Conservation (phyloP, 179 eudicot species). For the Amaranthus tricolor region DNA sequence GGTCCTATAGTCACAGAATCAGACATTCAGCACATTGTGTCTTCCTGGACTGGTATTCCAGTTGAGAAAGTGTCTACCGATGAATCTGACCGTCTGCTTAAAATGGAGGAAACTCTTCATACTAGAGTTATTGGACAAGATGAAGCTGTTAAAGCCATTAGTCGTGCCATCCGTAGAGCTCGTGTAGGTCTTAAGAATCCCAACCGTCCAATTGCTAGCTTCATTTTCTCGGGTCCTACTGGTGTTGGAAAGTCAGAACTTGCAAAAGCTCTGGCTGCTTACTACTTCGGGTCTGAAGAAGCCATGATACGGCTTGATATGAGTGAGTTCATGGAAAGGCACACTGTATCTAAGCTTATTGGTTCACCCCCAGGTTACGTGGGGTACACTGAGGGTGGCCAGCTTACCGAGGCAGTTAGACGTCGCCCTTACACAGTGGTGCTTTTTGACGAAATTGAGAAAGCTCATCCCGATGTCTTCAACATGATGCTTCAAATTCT, state of each 20-base stretch:
- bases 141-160: slow-evolving; percentile 91
- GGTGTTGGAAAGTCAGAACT: slow-evolving; percentile 95
- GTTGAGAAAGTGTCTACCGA: slow-evolving; percentile 77
- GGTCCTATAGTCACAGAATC: slow-evolving; percentile 67
- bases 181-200: slow-evolving; percentile 94
- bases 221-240: slow-evolving; percentile 95
- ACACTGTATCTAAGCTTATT: slow-evolving; percentile 85
- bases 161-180: slow-evolving; percentile 87
- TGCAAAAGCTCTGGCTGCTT: slow-evolving; percentile 75
- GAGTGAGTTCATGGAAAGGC: slow-evolving; percentile 98
- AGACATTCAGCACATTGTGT: slow-evolving; percentile 82
- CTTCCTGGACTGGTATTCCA: slow-evolving; percentile 95
- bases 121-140: slow-evolving; percentile 83
- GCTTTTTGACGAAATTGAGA: slow-evolving; percentile 90
- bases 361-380: slow-evolving; percentile 97
- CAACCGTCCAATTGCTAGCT: slow-evolving; percentile 89
- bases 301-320: slow-evolving; percentile 94
- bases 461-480: slow-evolving; percentile 94
- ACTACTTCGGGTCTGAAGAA: slow-evolving; percentile 90
- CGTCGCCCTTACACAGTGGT: slow-evolving; percentile 79
- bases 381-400: slow-evolving; percentile 91
- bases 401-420: slow-evolving; percentile 88
- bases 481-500: slow-evolving; percentile 95
- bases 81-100: slow-evolving; percentile 79
- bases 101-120: slow-evolving; percentile 86